phyloP scores from a whole-genome alignment of 148 eudicot species.

The Heliamphora exappendiculata region DNA sequence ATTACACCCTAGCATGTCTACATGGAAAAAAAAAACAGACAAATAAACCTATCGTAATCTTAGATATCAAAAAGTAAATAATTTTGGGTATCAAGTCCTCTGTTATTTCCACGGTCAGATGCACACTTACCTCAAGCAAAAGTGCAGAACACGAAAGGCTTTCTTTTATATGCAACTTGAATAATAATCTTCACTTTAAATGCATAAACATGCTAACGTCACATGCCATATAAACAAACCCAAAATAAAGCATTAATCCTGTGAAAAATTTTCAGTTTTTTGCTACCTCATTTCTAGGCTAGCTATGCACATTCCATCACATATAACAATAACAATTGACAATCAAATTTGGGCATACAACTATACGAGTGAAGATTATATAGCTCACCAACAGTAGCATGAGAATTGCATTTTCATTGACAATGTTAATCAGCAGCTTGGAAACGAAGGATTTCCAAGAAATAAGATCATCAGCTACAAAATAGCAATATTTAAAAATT shows the following conservation, averaged over 20 bases:
- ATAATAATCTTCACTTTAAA: background rate
- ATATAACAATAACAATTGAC: background rate
- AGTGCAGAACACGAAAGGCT: background rate
- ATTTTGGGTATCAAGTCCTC: background rate
- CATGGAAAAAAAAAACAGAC: background rate
- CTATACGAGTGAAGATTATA: background rate
- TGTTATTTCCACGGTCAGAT: background rate
- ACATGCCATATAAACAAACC: background rate
- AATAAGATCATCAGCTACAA: too few relatives aligned
- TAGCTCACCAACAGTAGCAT: conserved; percentile 64
- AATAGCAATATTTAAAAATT: too few relatives aligned
- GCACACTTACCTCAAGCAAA: background rate
- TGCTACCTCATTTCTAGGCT: background rate
- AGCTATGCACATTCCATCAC: background rate
- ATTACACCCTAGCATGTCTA: conserved; percentile 24
- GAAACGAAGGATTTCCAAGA: too few relatives aligned
- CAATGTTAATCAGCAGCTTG: too few relatives aligned
- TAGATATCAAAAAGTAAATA: background rate
- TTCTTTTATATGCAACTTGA: background rate
- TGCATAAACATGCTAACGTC: background rate
- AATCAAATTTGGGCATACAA: background rate
- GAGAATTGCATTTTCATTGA: too few relatives aligned
- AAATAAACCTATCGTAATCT: conserved; percentile 58
- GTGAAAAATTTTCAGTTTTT: background rate
- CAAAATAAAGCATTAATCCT: background rate